A percentile compares a stretch with the other conserved stretches of the same genome.
phyloP scores from a whole-genome alignment of 2,329 filamentous ascomycete genomes.

The Ophiocordyceps camponoti-saundersi region DNA sequence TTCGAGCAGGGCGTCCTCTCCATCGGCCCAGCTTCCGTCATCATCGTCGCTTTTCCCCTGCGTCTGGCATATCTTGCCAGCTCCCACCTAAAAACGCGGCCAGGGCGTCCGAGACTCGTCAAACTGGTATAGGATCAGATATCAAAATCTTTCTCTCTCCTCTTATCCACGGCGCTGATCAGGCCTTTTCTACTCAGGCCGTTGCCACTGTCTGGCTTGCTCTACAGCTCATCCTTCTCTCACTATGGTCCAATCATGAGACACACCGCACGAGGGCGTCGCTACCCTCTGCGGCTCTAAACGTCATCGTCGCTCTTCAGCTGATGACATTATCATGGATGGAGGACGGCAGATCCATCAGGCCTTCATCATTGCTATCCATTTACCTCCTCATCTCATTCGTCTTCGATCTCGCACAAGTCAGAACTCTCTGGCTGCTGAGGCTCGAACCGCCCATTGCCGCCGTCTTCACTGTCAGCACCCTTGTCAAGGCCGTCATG shows the following conservation, averaged over 20 bases:
- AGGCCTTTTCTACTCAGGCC: not conserved
- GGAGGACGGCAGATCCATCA: slow-evolving; percentile 13
- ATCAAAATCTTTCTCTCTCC: not conserved
- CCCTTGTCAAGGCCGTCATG: slow-evolving; percentile 10
- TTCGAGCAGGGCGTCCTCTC: slow-evolving; percentile 6
- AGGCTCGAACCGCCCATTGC: slow-evolving; percentile 6
- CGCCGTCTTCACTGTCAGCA: slow-evolving; percentile 8
- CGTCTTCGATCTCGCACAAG: slow-evolving; percentile 12
- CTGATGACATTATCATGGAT: slow-evolving; percentile 11
- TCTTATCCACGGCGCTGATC: not conserved
- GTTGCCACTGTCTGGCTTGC: not conserved
- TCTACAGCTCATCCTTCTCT: slow-evolving; percentile 1
- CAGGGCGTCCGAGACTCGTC: not conserved
- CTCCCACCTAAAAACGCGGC: not conserved
- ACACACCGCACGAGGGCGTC: slow-evolving; percentile 1
- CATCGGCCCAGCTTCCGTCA: slow-evolving; percentile 1
- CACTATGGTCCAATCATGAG: not conserved
- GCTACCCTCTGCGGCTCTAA: slow-evolving; percentile 3
- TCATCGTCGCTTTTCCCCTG: slow-evolving; percentile 1
- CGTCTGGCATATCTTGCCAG: slow-evolving; percentile 1
- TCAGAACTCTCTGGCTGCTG: slow-evolving; percentile 15
- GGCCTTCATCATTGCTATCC: slow-evolving; percentile 14
- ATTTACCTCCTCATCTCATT: slow-evolving; percentile 13
- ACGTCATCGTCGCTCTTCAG: slow-evolving; percentile 8
- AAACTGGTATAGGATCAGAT: not conserved